These are phyloP conservation scores for Akanthomyces muscarius DNA, from an alignment of 2,329 filamentous ascomycete genomes.

Conservation along the genomic window DNA sequence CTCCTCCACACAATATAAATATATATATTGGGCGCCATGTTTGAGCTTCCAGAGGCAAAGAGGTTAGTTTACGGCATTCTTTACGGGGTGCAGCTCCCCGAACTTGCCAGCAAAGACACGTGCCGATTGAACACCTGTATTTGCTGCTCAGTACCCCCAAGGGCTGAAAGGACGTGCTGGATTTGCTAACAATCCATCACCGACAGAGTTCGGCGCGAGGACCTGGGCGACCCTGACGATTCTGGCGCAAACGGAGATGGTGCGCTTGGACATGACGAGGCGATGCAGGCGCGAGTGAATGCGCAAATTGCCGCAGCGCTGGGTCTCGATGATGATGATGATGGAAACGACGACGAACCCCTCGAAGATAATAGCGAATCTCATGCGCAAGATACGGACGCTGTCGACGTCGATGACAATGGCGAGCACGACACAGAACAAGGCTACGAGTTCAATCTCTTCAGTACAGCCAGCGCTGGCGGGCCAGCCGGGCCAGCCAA, in stretches of 20 bases:
- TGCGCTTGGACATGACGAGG: constrained; percentile 36
- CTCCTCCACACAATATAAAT: not conserved
- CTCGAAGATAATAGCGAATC: not conserved
- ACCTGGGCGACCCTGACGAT: constrained; percentile 41
- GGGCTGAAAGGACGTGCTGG: not conserved
- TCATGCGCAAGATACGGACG: not conserved
- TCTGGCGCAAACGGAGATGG: constrained; percentile 28
- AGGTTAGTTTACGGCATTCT: constrained; percentile 34
- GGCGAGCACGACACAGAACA: constrained; percentile 26
- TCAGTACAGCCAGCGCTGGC: constrained; percentile 41
- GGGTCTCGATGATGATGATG: constrained; percentile 31
- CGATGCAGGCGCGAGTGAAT: constrained; percentile 42
- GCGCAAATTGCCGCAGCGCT: constrained; percentile 46
- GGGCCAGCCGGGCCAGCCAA: constrained; percentile 33
- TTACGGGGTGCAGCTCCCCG: not conserved
- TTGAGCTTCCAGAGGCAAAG: constrained; percentile 50
- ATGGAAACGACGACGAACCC: not conserved
- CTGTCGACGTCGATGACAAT: constrained; percentile 20
- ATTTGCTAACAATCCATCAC: not conserved
- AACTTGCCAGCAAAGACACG: not conserved
- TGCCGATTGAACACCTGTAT: not conserved
- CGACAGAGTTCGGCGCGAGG: constrained; percentile 51
- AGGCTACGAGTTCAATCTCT: constrained; percentile 50
- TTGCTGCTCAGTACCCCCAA: not conserved
- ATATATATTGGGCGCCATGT: constrained; percentile 35